A percentile compares a stretch with the other conserved stretches of the same genome.
phyloP scores from a whole-genome alignment of 352 stramenopile species.

The Globisporangium emineosum region DNA sequence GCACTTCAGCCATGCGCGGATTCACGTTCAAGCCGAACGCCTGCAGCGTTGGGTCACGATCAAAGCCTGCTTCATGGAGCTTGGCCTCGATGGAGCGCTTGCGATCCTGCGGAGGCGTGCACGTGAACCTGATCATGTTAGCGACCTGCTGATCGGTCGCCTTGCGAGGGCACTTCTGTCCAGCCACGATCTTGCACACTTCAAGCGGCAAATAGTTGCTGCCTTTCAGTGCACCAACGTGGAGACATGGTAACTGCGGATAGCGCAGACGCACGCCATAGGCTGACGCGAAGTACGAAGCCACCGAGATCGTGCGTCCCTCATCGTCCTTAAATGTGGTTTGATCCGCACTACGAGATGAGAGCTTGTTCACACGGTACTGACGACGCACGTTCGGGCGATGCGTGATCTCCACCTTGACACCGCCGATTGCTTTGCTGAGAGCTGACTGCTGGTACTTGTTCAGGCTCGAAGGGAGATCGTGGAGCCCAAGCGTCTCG shows the following conservation, averaged over 20 bases:
- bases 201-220: constrained; percentile 84
- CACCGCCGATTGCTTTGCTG: constrained; percentile 54
- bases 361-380: constrained; percentile 70
- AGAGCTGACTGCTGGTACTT: constrained; percentile 45
- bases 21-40: constrained; percentile 59
- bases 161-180: constrained; percentile 78
- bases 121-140: constrained; percentile 80
- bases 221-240: constrained; percentile 71
- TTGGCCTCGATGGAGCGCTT: constrained; percentile 61
- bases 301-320: constrained; percentile 42
- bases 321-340: constrained; percentile 65
- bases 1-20: constrained; percentile 48
- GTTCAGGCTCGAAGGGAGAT: constrained; percentile 30
- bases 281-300: constrained; percentile 50
- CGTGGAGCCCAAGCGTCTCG: constrained; percentile 25
- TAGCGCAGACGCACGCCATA: constrained; percentile 63
- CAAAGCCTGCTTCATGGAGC: constrained; percentile 56
- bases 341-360: constrained; percentile 32
- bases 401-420: constrained; percentile 68
- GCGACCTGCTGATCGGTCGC: constrained; percentile 74
- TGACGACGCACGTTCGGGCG: constrained; percentile 48
- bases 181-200: constrained; percentile 65
- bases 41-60: constrained; percentile 41
- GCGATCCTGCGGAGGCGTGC: constrained; percentile 48
- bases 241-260: constrained; percentile 70